A percentile compares a stretch with the other conserved stretches of the same genome.
phyloP scores from a whole-genome alignment of 257 asterid species.

The Verbascum thapsus region DNA sequence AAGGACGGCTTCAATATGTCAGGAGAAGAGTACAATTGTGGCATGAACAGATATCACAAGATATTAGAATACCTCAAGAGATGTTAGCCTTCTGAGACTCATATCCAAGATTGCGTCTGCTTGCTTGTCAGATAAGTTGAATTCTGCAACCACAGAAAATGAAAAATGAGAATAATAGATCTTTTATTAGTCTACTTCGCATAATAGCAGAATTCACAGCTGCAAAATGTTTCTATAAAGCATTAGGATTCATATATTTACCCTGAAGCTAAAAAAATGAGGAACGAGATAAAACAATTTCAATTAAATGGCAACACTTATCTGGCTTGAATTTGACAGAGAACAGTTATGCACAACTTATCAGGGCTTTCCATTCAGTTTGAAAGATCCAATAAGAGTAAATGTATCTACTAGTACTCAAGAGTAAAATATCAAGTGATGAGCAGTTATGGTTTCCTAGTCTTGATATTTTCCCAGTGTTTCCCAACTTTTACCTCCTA shows the following conservation, averaged over 20 bases:
- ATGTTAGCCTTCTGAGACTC: slow-evolving; percentile 89
- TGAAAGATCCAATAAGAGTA: neutral
- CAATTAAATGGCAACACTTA: slow-evolving; percentile 20
- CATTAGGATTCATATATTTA: neutral
- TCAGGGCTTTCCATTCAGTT: neutral
- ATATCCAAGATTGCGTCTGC: slow-evolving; percentile 95
- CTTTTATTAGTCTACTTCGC: neutral
- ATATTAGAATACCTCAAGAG: slow-evolving; percentile 68
- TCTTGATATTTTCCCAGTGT: too few species aligned
- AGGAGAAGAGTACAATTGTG: slow-evolving; percentile 14
- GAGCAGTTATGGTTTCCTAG: too few species aligned
- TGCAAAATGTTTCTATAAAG: neutral
- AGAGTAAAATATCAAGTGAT: too few species aligned
- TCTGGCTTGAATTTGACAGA: slow-evolving; percentile 18
- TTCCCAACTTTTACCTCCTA: too few species aligned
- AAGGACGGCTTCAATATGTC: slow-evolving; percentile 23
- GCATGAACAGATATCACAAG: slow-evolving; percentile 24
- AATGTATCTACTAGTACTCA: neutral
- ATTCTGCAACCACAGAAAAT: slow-evolving; percentile 55
- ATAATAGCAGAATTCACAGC: slow-evolving; percentile 8
- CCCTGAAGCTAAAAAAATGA: slow-evolving; percentile 20
- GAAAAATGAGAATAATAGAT: neutral
- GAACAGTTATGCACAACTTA: neutral
- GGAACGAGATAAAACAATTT: slow-evolving; percentile 5
- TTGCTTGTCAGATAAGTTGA: slow-evolving; percentile 83